Evolutionary conservation across 345 rosid genomes (phyloP), one percentile per base, ranked within the genome.

Genomic region (Bruguiera sexangula): DNA sequence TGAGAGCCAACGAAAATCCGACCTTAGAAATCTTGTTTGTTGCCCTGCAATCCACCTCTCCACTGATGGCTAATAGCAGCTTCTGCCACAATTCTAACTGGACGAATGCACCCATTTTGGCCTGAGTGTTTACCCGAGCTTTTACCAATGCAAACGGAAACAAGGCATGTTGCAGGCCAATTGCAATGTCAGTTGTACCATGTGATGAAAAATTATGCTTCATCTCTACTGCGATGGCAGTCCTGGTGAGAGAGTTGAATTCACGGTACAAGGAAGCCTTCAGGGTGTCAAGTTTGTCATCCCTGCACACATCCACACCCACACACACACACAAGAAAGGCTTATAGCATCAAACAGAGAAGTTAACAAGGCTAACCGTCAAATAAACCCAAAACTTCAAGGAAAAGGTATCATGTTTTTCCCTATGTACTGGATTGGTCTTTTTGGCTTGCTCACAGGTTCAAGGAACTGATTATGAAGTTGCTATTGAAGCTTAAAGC

Each of bases 161-260:
- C 69, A 78, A 11, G 2, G 76, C 82, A 36, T 76, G 84, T 52
- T 85, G 87, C 1, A 62, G 66, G 6, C 93, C 93, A 31, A 80
- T 31, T 10, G 82, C 71, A n/a, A 80, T 3, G 34, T 67, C 69
- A 0, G 82, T 78, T 67, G 66, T 54, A 24, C 63, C 53, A 8
- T 59, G 59, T 2, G 8, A 16, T 2, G 73, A 60, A 62, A 82
- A 72, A 21, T 66, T 62, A 48, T 81, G 84, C 77, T 76, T 82
- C 67, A 82, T 16, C 70, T 85, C 86, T 7, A 84, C 89, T 57
- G 92, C 92, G 20, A 85, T 13, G 57, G 82, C 84, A 8, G 85
- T 82, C 31, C 72, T 75, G 21, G 77, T 72, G n/a, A 71, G 56
- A 6, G 82, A 80, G 67, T 74, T 74, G 69, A 85, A 46, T 9